Evolutionary conservation across 148 eudicot genomes (phyloP).

Genomic region (Simmondsia chinensis): DNA sequence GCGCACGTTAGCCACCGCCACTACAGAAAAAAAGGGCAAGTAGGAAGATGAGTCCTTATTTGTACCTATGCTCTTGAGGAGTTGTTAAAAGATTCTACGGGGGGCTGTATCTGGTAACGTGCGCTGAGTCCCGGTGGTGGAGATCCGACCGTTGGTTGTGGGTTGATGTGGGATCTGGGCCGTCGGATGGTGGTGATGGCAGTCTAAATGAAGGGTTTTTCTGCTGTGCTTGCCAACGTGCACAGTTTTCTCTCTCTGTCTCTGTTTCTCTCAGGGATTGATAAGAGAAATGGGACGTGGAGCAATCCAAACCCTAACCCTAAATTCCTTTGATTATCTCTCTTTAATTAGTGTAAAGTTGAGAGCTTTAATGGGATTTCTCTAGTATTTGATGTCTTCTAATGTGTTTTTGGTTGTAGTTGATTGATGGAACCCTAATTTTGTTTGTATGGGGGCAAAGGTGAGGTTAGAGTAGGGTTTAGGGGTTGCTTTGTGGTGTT

Average conservation of each 20-base stretch:
- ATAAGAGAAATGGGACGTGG: constrained; percentile 6
- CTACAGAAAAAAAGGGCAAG: neutral
- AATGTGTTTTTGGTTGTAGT: neutral
- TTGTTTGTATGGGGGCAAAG: neutral
- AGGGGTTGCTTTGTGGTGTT: too few species aligned
- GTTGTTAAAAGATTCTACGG: neutral
- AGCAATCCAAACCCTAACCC: constrained; percentile 13
- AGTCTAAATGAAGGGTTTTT: too few species aligned
- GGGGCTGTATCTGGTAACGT: too few species aligned
- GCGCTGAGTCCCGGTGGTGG: too few species aligned
- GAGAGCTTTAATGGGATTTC: constrained; percentile 25
- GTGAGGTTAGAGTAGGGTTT: too few species aligned
- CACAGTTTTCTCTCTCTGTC: neutral
- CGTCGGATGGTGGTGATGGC: too few species aligned
- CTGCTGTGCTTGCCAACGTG: too few species aligned
- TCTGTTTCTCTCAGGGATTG: neutral
- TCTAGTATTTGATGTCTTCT: constrained; percentile 10
- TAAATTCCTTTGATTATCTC: constrained; percentile 4
- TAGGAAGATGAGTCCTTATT: too few species aligned
- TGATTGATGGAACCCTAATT: neutral
- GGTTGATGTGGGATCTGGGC: too few species aligned
- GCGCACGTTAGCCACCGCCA: constrained; percentile 16
- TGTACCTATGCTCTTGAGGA: neutral
- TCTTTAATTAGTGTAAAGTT: constrained; percentile 2
- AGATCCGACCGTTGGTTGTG: too few species aligned